These are phyloP conservation scores for Thermochaetoides thermophila DNA, from an alignment of 495 filamentous ascomycete genomes.

Conservation along the genomic window DNA sequence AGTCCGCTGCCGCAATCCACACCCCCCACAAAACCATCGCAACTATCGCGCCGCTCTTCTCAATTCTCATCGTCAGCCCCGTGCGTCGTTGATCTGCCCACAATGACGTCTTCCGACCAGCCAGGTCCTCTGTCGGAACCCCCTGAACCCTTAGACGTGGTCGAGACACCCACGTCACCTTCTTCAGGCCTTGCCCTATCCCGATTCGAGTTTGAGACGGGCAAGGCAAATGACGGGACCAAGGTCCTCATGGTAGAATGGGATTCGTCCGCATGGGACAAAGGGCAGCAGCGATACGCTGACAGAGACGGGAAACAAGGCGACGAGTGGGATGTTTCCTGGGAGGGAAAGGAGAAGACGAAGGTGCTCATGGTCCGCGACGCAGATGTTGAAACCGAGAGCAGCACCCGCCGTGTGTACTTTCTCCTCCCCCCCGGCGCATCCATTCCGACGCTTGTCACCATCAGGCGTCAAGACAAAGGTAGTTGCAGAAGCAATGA, in stretches of 20 bases:
- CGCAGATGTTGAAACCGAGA: conserved; percentile 13
- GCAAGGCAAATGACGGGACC: conserved; percentile 62
- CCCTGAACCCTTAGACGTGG: conserved; percentile 10
- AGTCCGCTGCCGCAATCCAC: too few relatives aligned
- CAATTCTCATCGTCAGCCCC: too few relatives aligned
- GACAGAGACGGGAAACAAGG: too few relatives aligned
- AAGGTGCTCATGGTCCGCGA: conserved; percentile 51
- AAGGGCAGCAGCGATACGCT: too few relatives aligned
- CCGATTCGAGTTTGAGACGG: conserved; percentile 74
- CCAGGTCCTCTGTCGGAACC: conserved; percentile 4
- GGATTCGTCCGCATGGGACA: conserved; percentile 11
- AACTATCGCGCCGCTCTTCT: too few relatives aligned
- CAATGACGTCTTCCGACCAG: conserved; percentile 11
- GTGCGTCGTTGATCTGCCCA: not conserved
- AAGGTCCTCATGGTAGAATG: conserved; percentile 80
- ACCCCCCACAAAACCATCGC: too few relatives aligned
- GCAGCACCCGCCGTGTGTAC: conserved; percentile 46
- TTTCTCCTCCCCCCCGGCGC: conserved; percentile 55
- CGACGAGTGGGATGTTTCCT: conserved; percentile 54
- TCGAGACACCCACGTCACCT: conserved; percentile 28
- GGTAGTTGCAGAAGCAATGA: conserved; percentile 19
- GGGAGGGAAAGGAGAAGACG: conserved; percentile 62
- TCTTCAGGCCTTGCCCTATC: conserved; percentile 41
- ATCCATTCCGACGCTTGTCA: conserved; percentile 51
- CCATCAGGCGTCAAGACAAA: conserved; percentile 43